A percentile compares a stretch with the other conserved stretches of the same genome.
Conservation (phyloP, 208 protist genomes). For the Leishmania turanica region DNA sequence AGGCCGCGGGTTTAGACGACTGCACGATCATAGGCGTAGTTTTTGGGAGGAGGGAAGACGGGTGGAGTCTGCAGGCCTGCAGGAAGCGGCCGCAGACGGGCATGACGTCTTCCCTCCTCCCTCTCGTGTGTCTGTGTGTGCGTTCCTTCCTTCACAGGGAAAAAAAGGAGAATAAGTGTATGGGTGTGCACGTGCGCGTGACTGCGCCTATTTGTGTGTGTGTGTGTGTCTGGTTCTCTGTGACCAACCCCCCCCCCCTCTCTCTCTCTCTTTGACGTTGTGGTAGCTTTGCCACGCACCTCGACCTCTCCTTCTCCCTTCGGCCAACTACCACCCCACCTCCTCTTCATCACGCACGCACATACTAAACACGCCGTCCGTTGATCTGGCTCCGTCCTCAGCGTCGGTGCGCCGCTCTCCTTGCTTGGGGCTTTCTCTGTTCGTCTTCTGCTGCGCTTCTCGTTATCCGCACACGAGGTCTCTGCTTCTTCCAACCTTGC, state of each 20-base stretch:
- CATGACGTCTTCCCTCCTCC: not conserved
- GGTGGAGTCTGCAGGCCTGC: not conserved
- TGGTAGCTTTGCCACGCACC: not conserved
- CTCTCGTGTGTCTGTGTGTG: not conserved
- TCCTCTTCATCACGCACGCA: not conserved
- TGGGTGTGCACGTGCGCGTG: not conserved
- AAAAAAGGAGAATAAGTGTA: not conserved
- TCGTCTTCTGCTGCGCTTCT: not conserved
- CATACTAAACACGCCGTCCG: not conserved
- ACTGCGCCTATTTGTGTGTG: not conserved
- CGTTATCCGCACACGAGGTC: not conserved
- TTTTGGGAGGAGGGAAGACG: not conserved
- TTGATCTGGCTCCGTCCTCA: not conserved
- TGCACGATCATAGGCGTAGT: not conserved
- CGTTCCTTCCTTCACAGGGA: not conserved
- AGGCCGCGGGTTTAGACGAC: not conserved
- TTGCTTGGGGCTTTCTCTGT: not conserved
- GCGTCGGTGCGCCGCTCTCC: not conserved
- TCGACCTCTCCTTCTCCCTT: not conserved
- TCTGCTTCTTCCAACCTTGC: not conserved
- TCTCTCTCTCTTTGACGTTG: not conserved
- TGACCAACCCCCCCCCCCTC: not conserved
- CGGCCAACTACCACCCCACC: not conserved
- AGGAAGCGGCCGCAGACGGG: not conserved
- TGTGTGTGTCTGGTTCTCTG: not conserved